These are phyloP conservation scores for Polyplosphaeria fusca DNA, from an alignment of 495 filamentous ascomycete genomes.

Conservation along the genomic window DNA sequence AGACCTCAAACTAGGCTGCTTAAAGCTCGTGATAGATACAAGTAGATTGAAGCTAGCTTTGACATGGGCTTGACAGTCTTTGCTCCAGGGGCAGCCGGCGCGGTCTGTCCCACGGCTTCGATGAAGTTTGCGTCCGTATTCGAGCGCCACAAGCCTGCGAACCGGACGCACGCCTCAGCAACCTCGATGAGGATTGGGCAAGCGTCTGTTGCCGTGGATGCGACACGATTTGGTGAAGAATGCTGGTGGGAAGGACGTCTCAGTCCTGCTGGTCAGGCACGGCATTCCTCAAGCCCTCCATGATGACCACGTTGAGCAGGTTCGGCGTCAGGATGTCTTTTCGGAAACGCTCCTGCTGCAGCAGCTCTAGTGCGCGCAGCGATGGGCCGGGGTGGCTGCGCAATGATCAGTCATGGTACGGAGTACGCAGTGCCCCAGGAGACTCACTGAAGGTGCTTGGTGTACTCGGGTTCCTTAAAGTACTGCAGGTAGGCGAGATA, in stretches of 20 bases:
- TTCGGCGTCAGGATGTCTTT: slow-evolving; percentile 76
- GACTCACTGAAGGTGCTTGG: slow-evolving; percentile 63
- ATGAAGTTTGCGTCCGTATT: too few species aligned
- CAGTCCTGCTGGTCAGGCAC: slow-evolving; percentile 29
- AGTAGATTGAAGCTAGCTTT: too few species aligned
- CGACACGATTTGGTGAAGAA: too few species aligned
- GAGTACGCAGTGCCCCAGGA: background rate
- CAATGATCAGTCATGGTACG: slow-evolving; percentile 25
- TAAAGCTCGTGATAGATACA: background rate
- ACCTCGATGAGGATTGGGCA: too few species aligned
- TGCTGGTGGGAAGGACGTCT: too few species aligned
- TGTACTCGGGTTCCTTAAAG: slow-evolving; percentile 77
- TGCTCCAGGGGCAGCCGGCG: too few species aligned
- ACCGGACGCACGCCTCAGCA: too few species aligned
- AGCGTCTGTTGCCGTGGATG: too few species aligned
- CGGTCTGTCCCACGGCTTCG: too few species aligned
- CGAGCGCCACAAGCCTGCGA: too few species aligned
- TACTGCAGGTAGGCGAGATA: slow-evolving; percentile 85
- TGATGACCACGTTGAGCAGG: slow-evolving; percentile 60
- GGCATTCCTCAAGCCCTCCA: slow-evolving; percentile 50
- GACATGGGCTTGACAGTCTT: too few species aligned
- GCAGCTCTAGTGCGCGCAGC: slow-evolving; percentile 73
- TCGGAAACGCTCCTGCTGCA: slow-evolving; percentile 81
- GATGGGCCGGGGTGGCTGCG: slow-evolving; percentile 71
- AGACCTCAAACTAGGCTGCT: background rate